Percentiles rank a stretch among this genome's conserved stretches.
Conservation (phyloP, 495 filamentous ascomycete genomes). For the Podospora australis region DNA sequence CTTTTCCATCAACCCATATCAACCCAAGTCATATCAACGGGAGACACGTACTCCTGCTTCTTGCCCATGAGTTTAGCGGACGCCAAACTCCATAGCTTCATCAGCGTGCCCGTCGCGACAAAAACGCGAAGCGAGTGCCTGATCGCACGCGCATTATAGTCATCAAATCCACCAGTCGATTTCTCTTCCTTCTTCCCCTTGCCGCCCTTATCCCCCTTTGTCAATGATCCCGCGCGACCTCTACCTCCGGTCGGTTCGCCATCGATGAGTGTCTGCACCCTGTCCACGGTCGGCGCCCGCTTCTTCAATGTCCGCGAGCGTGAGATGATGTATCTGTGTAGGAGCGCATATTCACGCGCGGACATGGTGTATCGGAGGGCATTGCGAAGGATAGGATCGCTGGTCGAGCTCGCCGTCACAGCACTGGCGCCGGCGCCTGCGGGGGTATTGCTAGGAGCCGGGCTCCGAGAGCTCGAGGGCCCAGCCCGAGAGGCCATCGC, state of each 20-base stretch:
- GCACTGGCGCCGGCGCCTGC: conserved; percentile 10
- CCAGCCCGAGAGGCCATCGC: conserved; percentile 28
- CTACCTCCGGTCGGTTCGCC: conserved; percentile 15
- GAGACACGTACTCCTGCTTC: too few species aligned
- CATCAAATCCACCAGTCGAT: conserved; percentile 38
- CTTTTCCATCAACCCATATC: too few species aligned
- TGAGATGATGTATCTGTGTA: conserved; percentile 72
- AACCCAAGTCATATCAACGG: too few species aligned
- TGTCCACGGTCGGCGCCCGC: conserved; percentile 50
- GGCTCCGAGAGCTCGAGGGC: conserved; percentile 19
- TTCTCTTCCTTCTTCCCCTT: conserved; percentile 18
- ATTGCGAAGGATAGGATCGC: conserved; percentile 64
- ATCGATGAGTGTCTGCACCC: conserved; percentile 44
- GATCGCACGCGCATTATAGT: conserved; percentile 74
- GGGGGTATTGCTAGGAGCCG: conserved; percentile 7
- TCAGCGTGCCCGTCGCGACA: conserved; percentile 56
- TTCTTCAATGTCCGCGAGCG: conserved; percentile 55
- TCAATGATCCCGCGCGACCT: conserved; percentile 5
- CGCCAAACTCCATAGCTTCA: conserved; percentile 65
- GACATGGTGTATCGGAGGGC: conserved; percentile 77
- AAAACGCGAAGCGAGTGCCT: conserved; percentile 72
- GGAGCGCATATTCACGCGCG: conserved; percentile 73
- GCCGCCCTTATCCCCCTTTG: background rate
- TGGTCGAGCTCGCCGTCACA: conserved; percentile 32
- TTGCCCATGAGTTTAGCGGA: conserved; percentile 36